These are phyloP conservation scores for Ampelocalamus luodianensis DNA, from an alignment of 176 grass and related monocot species.

Conservation along the genomic window DNA sequence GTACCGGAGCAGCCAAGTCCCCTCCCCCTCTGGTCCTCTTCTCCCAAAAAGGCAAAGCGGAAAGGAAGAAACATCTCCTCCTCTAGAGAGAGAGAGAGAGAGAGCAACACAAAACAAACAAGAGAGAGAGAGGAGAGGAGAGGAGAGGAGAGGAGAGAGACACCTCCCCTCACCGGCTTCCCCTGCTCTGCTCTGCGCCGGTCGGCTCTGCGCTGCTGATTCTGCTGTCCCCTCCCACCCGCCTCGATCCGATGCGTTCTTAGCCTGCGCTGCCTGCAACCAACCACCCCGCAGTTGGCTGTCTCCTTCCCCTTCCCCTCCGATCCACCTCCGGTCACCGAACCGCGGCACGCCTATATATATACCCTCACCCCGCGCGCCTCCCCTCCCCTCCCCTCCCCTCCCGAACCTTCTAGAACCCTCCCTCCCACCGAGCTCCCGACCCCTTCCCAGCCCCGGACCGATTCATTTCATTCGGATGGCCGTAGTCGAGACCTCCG, in stretches of 20 bases:
- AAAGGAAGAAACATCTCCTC: background rate
- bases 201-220: slow-evolving; percentile 33
- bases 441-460: background rate
- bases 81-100: slow-evolving; percentile 19
- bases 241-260: slow-evolving; percentile 33
- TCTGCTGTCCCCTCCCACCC: slow-evolving; percentile 17
- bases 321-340: slow-evolving; percentile 48
- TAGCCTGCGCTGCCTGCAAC: background rate
- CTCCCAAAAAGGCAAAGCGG: slow-evolving; percentile 42
- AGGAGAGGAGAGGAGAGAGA: slow-evolving; percentile 14
- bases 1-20: slow-evolving; percentile 17
- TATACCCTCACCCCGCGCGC: background rate
- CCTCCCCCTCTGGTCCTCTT: too few relatives aligned
- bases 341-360: slow-evolving; percentile 23
- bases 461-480: slow-evolving; percentile 19
- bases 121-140: slow-evolving; percentile 24
- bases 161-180: background rate
- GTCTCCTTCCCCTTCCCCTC: slow-evolving; percentile 13
- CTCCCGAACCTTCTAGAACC: slow-evolving; percentile 48
- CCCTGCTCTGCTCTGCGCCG: slow-evolving; percentile 37
- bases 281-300: slow-evolving; percentile 26
- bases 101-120: background rate
- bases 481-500: slow-evolving; percentile 61
- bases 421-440: background rate
- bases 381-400: background rate